A percentile compares a stretch with the other conserved stretches of the same genome.
Conservation (phyloP, 768 basidiomycete species). For the Podaxis pistillaris region DNA sequence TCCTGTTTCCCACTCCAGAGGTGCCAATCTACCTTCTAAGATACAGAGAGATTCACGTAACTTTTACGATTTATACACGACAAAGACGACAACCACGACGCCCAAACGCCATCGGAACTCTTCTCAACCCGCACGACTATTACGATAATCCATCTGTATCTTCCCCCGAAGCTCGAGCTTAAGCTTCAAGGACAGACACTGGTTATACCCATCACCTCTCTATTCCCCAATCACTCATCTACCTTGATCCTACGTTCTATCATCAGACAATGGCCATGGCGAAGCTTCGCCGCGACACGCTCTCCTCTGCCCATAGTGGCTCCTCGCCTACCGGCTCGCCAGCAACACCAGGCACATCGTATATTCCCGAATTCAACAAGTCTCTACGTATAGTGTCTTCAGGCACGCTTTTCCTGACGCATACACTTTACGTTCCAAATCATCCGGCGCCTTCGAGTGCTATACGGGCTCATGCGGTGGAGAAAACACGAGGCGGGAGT, state of each 20-base stretch:
- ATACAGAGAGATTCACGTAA: neutral
- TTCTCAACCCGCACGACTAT: neutral
- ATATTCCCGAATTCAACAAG: constrained; percentile 27
- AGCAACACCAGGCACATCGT: neutral
- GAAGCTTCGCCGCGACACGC: constrained; percentile 44
- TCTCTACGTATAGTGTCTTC: constrained; percentile 75
- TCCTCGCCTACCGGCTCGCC: neutral
- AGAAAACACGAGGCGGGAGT: constrained; percentile 67
- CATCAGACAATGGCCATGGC: constrained; percentile 33
- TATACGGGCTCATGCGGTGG: constrained; percentile 70
- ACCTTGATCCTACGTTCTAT: neutral
- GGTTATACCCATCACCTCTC: neutral
- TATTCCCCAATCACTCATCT: neutral
- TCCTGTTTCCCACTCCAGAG: neutral
- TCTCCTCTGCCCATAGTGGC: constrained; percentile 10
- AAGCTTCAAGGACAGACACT: neutral
- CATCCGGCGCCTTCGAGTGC: constrained; percentile 59
- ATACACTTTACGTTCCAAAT: constrained; percentile 60
- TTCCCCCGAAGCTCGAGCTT: neutral
- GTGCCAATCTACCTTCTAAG: neutral
- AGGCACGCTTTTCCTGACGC: constrained; percentile 78
- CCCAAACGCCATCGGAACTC: neutral
- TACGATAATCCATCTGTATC: neutral
- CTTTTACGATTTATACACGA: neutral
- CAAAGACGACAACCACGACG: neutral